These are phyloP conservation scores for Whalleya microplaca DNA, from an alignment of 2,329 filamentous ascomycete species.

Conservation along the genomic window DNA sequence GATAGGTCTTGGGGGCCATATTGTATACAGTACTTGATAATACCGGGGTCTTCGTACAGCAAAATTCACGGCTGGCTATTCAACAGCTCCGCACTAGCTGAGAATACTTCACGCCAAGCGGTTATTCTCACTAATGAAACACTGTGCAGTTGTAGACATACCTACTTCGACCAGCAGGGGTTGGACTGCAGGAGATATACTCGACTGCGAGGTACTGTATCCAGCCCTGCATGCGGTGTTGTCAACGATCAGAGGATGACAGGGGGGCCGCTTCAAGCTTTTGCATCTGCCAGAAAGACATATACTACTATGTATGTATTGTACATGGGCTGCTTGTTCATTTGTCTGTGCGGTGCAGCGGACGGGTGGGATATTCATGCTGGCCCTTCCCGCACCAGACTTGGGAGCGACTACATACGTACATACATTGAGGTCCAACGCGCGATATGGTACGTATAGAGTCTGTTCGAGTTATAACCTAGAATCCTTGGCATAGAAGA, in stretches of 20 bases:
- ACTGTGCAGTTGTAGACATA: slow-evolving; percentile 32
- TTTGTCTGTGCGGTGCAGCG: slow-evolving; percentile 25
- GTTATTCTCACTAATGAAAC: slow-evolving; percentile 31
- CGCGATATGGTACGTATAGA: slow-evolving; percentile 8
- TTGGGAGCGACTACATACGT: slow-evolving; percentile 12
- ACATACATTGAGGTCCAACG: slow-evolving; percentile 20
- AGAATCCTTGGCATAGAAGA: slow-evolving; percentile 3
- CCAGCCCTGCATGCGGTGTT: slow-evolving; percentile 31
- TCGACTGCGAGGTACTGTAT: slow-evolving; percentile 31
- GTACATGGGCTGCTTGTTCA: slow-evolving; percentile 17
- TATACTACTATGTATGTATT: slow-evolving; percentile 14
- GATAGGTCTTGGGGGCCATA: slow-evolving; percentile 15
- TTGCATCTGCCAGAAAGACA: slow-evolving; percentile 26
- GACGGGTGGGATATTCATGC: slow-evolving; percentile 19
- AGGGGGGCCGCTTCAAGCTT: slow-evolving; percentile 33
- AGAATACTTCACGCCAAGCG: slow-evolving; percentile 33
- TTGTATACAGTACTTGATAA: slow-evolving; percentile 25
- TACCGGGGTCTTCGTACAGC: slow-evolving; percentile 13
- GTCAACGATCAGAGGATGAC: slow-evolving; percentile 30
- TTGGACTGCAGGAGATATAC: slow-evolving; percentile 31
- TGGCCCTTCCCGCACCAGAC: slow-evolving; percentile 23
- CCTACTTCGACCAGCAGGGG: slow-evolving; percentile 31
- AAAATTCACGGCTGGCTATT: slow-evolving; percentile 13
- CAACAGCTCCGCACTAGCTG: slow-evolving; percentile 30
- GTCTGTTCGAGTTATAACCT: slow-evolving; percentile 6